Base-by-base conservation (phyloP, 2,329 filamentous ascomycete genomes). In the Aspergillus tanneri region DNA sequence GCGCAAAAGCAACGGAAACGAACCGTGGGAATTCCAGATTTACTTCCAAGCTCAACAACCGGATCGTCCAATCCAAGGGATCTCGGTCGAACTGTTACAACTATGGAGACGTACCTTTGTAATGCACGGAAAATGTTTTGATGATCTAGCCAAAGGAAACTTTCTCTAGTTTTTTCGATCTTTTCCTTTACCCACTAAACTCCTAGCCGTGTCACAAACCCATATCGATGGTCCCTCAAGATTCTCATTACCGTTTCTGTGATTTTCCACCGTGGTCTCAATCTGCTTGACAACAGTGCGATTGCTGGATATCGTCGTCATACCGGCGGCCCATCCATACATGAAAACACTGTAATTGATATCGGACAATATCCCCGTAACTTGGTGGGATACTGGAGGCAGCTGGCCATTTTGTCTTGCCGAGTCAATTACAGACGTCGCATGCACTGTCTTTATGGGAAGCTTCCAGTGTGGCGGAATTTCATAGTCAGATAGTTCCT, bases 241-340 rank as follows among this genome's bases (percentile, higher is more conserved):
- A 25, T 72, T 66, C 25, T 82, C 75, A 28, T 74, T 64, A 1
- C 67, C 67, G 18, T 71, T 63, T 40, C 74, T 68, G 50, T 78
- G 71, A 50, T 75, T 72, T 52, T 85, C 81, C 39, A 87, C 72
- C 2, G 76, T 71, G 19, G 62, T 65, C 55, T 87, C 82, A 36
- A 91, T 81, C 54, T 84, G 79, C 55, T 82, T 86, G 18, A 82
- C 79, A 36, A 86, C 83, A 1, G 80, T 80, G 18, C 80, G 77
- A 62, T 91, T 90, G 52, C 84, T 85, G 3, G 86, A 88, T 43
- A 91, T 69, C 0, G 86, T 90, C 1, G 84, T 87, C 21, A 79
- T 62, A 0, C 77, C 72, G 7, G 73, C 69, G 8, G 76, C 75
- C 87, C 87, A 91, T 12, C 87, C 87, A 60, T 84, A 83, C 43